Conservation (phyloP, 306 rosid species). For the Citrullus colocynthis region DNA sequence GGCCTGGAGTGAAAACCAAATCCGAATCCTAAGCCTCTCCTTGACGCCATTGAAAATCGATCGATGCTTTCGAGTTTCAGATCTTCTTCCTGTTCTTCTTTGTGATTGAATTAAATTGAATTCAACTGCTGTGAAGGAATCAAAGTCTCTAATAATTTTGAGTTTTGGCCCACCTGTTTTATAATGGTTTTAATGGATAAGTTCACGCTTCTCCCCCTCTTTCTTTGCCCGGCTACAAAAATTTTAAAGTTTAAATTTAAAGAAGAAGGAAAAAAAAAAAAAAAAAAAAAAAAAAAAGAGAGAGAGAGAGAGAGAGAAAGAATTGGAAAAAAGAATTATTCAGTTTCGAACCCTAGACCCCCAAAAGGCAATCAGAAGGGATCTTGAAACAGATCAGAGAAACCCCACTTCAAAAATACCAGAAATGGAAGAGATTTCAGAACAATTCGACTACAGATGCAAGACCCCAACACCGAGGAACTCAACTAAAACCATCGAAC, state of each 20-base stretch:
- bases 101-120: neutral
- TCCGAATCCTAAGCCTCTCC: too few species aligned
- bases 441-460: neutral
- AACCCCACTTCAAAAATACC: constrained; percentile 3
- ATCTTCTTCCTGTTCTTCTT: neutral
- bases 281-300: neutral
- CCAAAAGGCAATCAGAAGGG: constrained; percentile 9
- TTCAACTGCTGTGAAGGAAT: neutral
- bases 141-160: neutral
- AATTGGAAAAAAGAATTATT: neutral
- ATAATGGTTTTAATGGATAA: constrained; percentile 25
- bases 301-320: neutral
- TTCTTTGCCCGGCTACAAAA: constrained; percentile 9
- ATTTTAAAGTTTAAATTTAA: neutral
- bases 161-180: constrained; percentile 4
- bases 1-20: too few species aligned
- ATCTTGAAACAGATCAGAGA: constrained; percentile 17
- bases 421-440: neutral
- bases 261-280: neutral
- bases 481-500: neutral
- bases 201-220: constrained; percentile 9
- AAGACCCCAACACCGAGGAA: neutral
- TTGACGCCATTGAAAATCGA: constrained; percentile 46
- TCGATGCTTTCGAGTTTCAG: neutral
- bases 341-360: constrained; percentile 14